Conservation (phyloP, 2,329 filamentous ascomycete species). For the Neonectria hederae region DNA sequence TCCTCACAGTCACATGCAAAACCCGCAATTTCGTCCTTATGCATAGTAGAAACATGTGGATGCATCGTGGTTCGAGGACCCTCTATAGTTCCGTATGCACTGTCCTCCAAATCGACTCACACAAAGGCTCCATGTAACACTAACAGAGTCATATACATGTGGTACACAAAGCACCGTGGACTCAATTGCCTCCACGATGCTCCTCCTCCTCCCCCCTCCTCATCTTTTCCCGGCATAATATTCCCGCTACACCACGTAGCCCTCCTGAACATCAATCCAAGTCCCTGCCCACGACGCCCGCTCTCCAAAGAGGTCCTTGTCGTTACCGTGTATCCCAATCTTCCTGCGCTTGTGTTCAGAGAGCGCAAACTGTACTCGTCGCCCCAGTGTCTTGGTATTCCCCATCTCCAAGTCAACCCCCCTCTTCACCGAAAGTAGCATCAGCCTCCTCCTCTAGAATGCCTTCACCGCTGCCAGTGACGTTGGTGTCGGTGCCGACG, state of each 20-base stretch:
- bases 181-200: not conserved
- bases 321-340: slow-evolving; percentile 7
- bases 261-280: slow-evolving; percentile 18
- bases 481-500: slow-evolving; percentile 41
- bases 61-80: slow-evolving; percentile 18
- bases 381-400: slow-evolving; percentile 6
- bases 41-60: not conserved
- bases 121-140: slow-evolving; percentile 15
- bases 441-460: slow-evolving; percentile 40
- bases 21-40: not conserved
- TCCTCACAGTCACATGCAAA: slow-evolving; percentile 39
- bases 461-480: slow-evolving; percentile 46
- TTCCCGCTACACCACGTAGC: slow-evolving; percentile 17
- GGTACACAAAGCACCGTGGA: slow-evolving; percentile 23
- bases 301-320: slow-evolving; percentile 9
- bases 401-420: slow-evolving; percentile 6
- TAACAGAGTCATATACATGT: slow-evolving; percentile 37
- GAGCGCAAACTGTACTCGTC: slow-evolving; percentile 15
- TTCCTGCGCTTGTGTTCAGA: slow-evolving; percentile 9
- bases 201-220: not conserved
- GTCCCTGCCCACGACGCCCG: slow-evolving; percentile 10
- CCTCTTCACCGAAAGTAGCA: slow-evolving; percentile 15
- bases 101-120: slow-evolving; percentile 26
- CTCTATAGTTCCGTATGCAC: slow-evolving; percentile 33
- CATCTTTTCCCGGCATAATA: not conserved